Conservation (phyloP, 1,139 yeast genomes). For the Protomyces pachydermus region DNA sequence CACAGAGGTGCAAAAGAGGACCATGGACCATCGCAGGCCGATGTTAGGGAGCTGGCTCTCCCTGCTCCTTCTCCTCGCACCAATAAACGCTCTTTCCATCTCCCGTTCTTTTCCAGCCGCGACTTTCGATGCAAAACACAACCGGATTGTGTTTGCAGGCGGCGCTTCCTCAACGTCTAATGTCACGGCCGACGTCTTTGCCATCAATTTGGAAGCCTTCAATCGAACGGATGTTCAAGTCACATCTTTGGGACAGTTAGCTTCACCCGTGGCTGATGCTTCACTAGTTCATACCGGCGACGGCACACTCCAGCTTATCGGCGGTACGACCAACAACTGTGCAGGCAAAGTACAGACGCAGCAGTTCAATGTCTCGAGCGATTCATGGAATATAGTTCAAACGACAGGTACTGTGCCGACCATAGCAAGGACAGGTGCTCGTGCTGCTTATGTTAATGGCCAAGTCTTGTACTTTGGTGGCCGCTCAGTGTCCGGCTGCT, state of each 20-base stretch:
- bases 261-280: conserved; percentile 6
- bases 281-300: background rate
- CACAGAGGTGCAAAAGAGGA: background rate
- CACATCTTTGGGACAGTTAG: background rate
- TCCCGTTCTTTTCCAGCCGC: conserved; percentile 2
- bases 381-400: background rate
- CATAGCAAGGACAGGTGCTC: conserved; percentile 11
- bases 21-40: background rate
- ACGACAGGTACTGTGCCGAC: conserved; percentile 5
- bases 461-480: conserved; percentile 19
- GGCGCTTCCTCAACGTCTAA: conserved; percentile 19
- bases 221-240: conserved; percentile 3
- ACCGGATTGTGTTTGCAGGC: conserved; percentile 8
- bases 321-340: conserved; percentile 6
- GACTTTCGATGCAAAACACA: conserved; percentile 2
- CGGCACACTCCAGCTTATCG: conserved; percentile 5
- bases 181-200: conserved; percentile 14
- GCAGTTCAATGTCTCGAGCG: background rate
- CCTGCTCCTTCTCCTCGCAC: background rate
- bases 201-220: conserved; percentile 10
- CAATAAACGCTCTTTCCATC: background rate
- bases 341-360: background rate
- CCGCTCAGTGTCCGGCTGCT: conserved; percentile 7
- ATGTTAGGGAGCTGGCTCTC: background rate
- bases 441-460: background rate